Percentiles rank a stretch among this genome's conserved stretches.
Evolutionary conservation across 768 basidiomycete species (phyloP).

Genomic region (Porphyrellus cyaneotinctus): DNA sequence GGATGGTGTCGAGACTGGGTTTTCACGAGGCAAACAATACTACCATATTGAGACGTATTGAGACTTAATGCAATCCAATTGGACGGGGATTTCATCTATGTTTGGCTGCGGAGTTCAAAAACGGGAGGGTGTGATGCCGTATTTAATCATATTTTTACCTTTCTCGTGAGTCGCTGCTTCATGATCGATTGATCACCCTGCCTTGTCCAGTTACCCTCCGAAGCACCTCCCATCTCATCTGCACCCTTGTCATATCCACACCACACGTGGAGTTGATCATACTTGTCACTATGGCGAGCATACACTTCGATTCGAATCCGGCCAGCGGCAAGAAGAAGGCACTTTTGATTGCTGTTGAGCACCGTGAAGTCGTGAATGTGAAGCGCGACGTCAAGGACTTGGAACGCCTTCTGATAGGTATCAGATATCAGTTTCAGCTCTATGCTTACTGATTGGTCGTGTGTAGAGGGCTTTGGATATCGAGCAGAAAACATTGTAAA

Average conservation of each 20-base stretch:
- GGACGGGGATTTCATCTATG: too few relatives aligned
- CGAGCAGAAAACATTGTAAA: conserved; percentile 39
- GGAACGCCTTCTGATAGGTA: conserved; percentile 23
- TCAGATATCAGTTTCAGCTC: background rate
- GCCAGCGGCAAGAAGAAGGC: conserved; percentile 13
- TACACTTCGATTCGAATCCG: background rate
- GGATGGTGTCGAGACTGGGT: too few relatives aligned
- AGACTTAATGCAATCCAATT: too few relatives aligned
- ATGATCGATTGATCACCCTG: background rate
- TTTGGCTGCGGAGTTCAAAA: too few relatives aligned
- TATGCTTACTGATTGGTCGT: background rate
- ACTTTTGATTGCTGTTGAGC: conserved; percentile 23
- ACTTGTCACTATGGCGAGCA: conserved; percentile 5
- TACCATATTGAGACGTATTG: background rate
- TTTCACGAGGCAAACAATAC: too few relatives aligned
- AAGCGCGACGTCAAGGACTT: conserved; percentile 19
- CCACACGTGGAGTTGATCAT: background rate
- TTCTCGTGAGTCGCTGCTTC: too few relatives aligned
- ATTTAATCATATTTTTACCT: too few relatives aligned
- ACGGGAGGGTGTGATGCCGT: too few relatives aligned
- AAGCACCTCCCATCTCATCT: conserved; percentile 11
- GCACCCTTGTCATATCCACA: background rate
- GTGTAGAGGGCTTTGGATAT: conserved; percentile 38
- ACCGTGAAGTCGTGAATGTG: conserved; percentile 2
- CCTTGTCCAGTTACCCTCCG: background rate